Evolutionary conservation across 1,139 yeast species (phyloP).

Genomic region (Pichia sp.): DNA sequence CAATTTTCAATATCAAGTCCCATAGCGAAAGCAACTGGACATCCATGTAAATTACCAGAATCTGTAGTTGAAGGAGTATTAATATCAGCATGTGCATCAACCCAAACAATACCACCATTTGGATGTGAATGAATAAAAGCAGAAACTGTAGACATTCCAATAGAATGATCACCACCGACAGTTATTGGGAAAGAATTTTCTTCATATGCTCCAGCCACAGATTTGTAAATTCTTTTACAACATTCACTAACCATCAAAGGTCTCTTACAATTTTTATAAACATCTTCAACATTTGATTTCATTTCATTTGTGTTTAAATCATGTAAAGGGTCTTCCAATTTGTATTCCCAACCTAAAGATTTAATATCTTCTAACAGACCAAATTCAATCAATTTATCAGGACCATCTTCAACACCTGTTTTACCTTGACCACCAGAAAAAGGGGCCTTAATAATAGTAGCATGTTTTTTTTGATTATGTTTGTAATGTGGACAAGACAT

Average conservation of each 20-base stretch:
- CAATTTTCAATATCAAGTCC: constrained; percentile 60
- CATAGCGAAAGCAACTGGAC: constrained; percentile 87
- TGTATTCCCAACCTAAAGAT: constrained; percentile 66
- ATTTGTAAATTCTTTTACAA: constrained; percentile 54
- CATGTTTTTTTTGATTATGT: constrained; percentile 47
- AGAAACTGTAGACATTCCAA: constrained; percentile 88
- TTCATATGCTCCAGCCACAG: constrained; percentile 48
- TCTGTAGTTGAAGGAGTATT: constrained; percentile 84
- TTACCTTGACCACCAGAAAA: constrained; percentile 97
- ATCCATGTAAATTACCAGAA: constrained; percentile 92
- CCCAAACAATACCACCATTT: constrained; percentile 88
- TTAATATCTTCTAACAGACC: constrained; percentile 63
- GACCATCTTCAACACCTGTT: constrained; percentile 91
- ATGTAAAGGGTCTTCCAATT: constrained; percentile 52
- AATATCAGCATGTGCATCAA: constrained; percentile 97
- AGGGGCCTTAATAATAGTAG: constrained; percentile 74
- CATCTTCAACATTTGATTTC: constrained; percentile 41
- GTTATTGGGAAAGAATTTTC: constrained; percentile 69
- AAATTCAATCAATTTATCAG: constrained; percentile 66
- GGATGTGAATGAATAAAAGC: constrained; percentile 79
- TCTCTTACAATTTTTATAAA: constrained; percentile 57
- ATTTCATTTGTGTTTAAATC: constrained; percentile 39
- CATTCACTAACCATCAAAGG: constrained; percentile 74
- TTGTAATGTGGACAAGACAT: constrained; percentile 35
- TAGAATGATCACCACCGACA: constrained; percentile 94